Percentiles rank a stretch among this genome's conserved stretches.
Evolutionary conservation across 2,329 filamentous ascomycete genomes (phyloP).

Genomic region (Phyllosticta citriasiana): DNA sequence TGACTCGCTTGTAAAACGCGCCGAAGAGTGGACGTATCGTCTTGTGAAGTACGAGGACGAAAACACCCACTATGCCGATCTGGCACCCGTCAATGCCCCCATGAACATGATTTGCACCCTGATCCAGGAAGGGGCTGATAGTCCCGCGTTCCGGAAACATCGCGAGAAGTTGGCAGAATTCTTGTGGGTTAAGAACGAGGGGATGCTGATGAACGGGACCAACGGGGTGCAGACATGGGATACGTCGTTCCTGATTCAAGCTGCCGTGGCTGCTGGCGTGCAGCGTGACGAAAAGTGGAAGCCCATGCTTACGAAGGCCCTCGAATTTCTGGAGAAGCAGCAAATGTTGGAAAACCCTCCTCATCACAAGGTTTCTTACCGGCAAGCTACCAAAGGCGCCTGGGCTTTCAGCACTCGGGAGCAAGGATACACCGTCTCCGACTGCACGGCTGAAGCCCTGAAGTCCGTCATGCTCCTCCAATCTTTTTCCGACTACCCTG

Average conservation of each 20-base stretch:
- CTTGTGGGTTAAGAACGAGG: conserved; percentile 84
- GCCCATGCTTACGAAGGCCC: conserved; percentile 71
- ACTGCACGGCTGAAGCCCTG: conserved; percentile 85
- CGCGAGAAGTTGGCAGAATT: conserved; percentile 75
- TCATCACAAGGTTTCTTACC: conserved; percentile 72
- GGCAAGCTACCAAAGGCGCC: conserved; percentile 81
- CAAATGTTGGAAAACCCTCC: conserved; percentile 78
- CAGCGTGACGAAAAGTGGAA: conserved; percentile 67
- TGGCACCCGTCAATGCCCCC: conserved; percentile 81
- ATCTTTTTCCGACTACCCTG: conserved; percentile 63
- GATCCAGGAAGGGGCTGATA: conserved; percentile 69
- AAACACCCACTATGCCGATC: conserved; percentile 77
- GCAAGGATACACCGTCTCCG: conserved; percentile 91
- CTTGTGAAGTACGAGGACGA: conserved; percentile 84
- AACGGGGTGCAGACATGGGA: conserved; percentile 99
- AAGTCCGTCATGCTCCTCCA: conserved; percentile 82
- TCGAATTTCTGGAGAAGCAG: conserved; percentile 80
- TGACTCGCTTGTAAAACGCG: conserved; percentile 54
- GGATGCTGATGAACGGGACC: conserved; percentile 90
- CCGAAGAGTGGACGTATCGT: conserved; percentile 72
- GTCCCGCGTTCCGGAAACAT: conserved; percentile 62
- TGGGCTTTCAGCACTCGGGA: conserved; percentile 92
- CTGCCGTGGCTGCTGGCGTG: conserved; percentile 67
- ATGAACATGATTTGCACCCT: conserved; percentile 88
- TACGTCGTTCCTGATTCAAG: conserved; percentile 81